Evolutionary conservation across 768 basidiomycete species (phyloP), one percentile per base, ranked within the genome.

Genomic region (Calocybe gangraenosa): DNA sequence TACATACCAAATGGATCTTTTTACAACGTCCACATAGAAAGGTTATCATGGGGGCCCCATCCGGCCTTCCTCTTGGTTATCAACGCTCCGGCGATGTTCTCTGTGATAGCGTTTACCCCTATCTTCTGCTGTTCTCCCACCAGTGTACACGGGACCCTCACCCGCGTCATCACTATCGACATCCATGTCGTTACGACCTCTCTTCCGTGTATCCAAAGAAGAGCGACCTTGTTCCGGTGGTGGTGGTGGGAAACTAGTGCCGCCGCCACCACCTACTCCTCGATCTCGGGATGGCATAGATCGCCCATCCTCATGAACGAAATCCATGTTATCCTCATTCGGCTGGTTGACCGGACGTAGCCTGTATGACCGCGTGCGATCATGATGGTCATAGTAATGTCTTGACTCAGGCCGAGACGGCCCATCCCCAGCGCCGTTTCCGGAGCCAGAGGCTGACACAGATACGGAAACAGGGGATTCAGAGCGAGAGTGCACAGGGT

Each of bases 51-150:
- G 52, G 33, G 50, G 52, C 11, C 63, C 64, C 63, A 65, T 66
- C 44, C 65, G 58, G 52, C 49, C 59, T 52, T 71, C 69, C 58
- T 71, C 68, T 49, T 65, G 65, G 55, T 59, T 61, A 58, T 69
- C 69, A 49, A 63, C 53, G 55, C 61, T 65, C 56, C 66, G 67
- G 39, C 48, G 57, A 55, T 63, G 63, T 59, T 76, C 75, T 55
- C 73, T 72, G 63, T 79, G 80, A 59, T 79, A 76, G 48, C 81
- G 75, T 68, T 81, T 82, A 42, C 77, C 71, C 69, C 79, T 74
- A 56, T 79, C 77, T 20, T 76, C 74, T 39, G 65, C 55, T 37
- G 66, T 60, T 56, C 70, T 63, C 37, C 57, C 65, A 47, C 63
- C 62, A 15, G 62, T 19, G 49, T 70, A 76, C 52, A 59, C 61